phyloP scores from a whole-genome alignment of 108 stramenopile genomes.

The Cyclotella cryptica region DNA sequence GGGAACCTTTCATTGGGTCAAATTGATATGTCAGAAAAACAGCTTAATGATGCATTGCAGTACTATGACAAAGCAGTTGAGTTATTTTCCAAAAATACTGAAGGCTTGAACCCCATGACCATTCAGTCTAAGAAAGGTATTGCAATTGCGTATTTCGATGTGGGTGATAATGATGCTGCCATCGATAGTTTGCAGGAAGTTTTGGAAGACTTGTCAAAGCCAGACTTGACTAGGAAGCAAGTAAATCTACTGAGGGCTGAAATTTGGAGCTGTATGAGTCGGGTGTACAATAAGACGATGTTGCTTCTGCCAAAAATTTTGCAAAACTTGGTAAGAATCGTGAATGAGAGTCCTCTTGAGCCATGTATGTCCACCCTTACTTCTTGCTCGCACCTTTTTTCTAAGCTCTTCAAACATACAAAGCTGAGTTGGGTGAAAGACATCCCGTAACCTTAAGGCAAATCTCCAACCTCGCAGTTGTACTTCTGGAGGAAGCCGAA shows the following conservation, averaged over 20 bases:
- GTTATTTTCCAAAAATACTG: conserved; percentile 15
- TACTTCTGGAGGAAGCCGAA: conserved; percentile 54
- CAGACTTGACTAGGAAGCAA: conserved; percentile 19
- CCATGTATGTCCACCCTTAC: too few relatives aligned
- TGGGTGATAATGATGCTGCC: conserved; percentile 31
- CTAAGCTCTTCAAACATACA: conserved; percentile 38
- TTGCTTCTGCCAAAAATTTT: conserved; percentile 49
- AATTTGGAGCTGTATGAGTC: conserved; percentile 39
- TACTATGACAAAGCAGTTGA: conserved; percentile 36
- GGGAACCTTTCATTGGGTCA: conserved; percentile 30
- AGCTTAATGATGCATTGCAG: conserved; percentile 22
- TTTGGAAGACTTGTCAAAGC: conserved; percentile 39
- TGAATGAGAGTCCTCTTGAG: too few relatives aligned
- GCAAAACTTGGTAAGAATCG: conserved; percentile 23
- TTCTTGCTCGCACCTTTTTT: too few relatives aligned
- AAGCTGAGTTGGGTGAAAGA: conserved; percentile 35
- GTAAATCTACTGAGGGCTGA: conserved; percentile 29
- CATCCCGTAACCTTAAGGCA: conserved; percentile 45
- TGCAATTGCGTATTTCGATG: conserved; percentile 25
- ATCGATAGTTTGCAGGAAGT: conserved; percentile 34
- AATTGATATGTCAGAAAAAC: conserved; percentile 20
- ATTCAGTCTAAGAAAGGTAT: conserved; percentile 38
- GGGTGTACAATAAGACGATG: conserved; percentile 35
- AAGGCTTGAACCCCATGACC: conserved; percentile 12
- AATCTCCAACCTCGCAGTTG: conserved; percentile 44